A percentile compares a stretch with the other conserved stretches of the same genome.
Conservation (phyloP, 1,284 basidiomycete species). For the Trichosporon asahii region DNA sequence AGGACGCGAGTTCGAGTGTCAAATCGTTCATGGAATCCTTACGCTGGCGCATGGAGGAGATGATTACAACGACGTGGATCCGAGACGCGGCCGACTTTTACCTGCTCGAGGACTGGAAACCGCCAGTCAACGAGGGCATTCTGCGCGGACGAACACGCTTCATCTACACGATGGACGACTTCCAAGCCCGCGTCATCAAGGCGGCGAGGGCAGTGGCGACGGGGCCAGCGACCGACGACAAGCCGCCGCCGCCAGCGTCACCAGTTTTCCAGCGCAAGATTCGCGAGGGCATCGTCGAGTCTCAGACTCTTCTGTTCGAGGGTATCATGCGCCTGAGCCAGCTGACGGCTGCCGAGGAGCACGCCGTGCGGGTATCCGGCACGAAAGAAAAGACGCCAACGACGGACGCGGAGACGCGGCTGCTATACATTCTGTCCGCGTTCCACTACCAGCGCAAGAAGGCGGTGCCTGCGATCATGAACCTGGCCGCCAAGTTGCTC, state of each 20-base stretch:
- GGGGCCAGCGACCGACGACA: not conserved
- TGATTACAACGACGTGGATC: conserved; percentile 75
- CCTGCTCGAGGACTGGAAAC: conserved; percentile 79
- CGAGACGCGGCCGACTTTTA: conserved; percentile 82
- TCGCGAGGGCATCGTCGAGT: conserved; percentile 81
- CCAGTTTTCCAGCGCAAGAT: conserved; percentile 60
- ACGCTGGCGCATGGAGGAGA: conserved; percentile 83
- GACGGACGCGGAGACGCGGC: conserved; percentile 67
- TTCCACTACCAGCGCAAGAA: conserved; percentile 69
- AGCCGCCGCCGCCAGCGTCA: conserved; percentile 31
- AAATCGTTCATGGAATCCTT: conserved; percentile 74
- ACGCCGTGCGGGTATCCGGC: not conserved
- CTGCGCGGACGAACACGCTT: conserved; percentile 54
- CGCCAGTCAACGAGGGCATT: conserved; percentile 49
- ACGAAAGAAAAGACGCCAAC: conserved; percentile 4
- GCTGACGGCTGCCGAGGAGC: conserved; percentile 1
- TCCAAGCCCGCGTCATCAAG: conserved; percentile 77
- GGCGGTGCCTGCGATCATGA: conserved; percentile 74
- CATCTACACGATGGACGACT: conserved; percentile 71
- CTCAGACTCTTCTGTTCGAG: conserved; percentile 82
- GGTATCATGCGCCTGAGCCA: conserved; percentile 75
- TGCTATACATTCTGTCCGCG: conserved; percentile 87
- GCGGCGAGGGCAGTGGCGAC: conserved; percentile 58
- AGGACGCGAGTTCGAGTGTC: conserved; percentile 66
- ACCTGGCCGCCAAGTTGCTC: conserved; percentile 74